Percentiles rank a stretch among this genome's conserved stretches.
These are phyloP conservation scores for Penicillium lividum DNA, from an alignment of 495 filamentous ascomycete genomes.

Conservation along the genomic window DNA sequence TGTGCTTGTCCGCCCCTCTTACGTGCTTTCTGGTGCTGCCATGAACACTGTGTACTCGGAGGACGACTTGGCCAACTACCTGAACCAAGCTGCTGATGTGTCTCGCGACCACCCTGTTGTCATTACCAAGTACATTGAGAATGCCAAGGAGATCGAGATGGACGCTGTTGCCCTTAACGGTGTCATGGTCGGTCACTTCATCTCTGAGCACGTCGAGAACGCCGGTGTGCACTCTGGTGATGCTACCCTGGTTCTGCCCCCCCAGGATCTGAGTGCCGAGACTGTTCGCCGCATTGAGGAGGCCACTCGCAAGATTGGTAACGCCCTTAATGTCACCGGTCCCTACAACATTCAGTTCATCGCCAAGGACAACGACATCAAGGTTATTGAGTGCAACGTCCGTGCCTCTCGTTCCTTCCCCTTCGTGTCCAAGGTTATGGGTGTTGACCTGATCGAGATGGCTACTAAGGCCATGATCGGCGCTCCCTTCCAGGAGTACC, in stretches of 20 bases:
- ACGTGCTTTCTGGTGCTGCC: constrained; percentile 94
- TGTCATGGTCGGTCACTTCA: constrained; percentile 86
- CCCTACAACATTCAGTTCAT: constrained; percentile 99
- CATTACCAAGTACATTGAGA: constrained; percentile 98
- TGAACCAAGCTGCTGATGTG: constrained; percentile 85
- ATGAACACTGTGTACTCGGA: constrained; percentile 99
- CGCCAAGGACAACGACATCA: constrained; percentile 98
- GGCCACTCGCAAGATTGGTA: constrained; percentile 91
- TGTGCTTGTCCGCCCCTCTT: constrained; percentile 92
- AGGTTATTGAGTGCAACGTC: constrained; percentile 97
- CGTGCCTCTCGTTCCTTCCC: constrained; percentile 95
- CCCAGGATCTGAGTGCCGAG: constrained; percentile 87
- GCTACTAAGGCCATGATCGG: constrained; percentile 97
- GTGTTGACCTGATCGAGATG: constrained; percentile 97
- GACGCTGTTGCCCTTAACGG: constrained; percentile 90
- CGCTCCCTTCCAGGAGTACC: constrained; percentile 78
- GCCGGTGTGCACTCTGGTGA: constrained; percentile 98
- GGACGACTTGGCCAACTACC: constrained; percentile 85
- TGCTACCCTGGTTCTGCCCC: constrained; percentile 93
- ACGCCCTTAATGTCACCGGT: constrained; percentile 92
- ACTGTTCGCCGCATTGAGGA: constrained; percentile 91
- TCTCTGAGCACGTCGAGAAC: constrained; percentile 96
- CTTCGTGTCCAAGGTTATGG: constrained; percentile 99
- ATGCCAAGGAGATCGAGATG: constrained; percentile 96
- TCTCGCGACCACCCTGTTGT: constrained; percentile 99